These are phyloP conservation scores for Melocanna baccifera DNA, from an alignment of 176 grass and related monocot genomes.

Conservation along the genomic window DNA sequence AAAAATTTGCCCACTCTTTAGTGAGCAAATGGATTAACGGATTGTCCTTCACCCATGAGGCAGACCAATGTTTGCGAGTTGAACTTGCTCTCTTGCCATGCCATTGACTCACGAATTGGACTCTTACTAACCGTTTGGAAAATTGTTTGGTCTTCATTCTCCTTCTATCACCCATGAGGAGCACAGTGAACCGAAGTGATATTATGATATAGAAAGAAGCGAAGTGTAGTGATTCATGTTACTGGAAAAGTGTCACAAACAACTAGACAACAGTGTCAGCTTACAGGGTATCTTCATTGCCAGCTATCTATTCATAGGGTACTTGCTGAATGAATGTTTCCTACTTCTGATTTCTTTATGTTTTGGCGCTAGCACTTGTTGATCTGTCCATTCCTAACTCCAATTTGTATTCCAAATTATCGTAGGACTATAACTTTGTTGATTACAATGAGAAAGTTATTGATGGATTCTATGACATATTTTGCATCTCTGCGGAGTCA, in stretches of 20 bases:
- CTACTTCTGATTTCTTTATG: constrained; percentile 5
- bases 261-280: not conserved
- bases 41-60: not conserved
- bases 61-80: not conserved
- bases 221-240: not conserved
- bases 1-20: not conserved
- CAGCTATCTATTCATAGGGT: constrained; percentile 2
- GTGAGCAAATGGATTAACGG: not conserved
- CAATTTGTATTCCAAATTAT: constrained; percentile 20
- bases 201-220: constrained; percentile 13
- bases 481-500: constrained; percentile 40
- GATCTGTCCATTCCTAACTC: constrained; percentile 10
- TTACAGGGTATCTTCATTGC: constrained; percentile 8
- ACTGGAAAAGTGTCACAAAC: not conserved
- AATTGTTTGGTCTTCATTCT: not conserved
- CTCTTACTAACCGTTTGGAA: not conserved
- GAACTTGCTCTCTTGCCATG: not conserved
- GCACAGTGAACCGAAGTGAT: not conserved
- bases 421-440: constrained; percentile 80
- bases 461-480: constrained; percentile 94
- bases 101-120: not conserved
- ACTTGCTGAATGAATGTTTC: not conserved
- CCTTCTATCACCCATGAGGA: not conserved
- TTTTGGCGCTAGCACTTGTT: not conserved
- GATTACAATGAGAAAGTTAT: constrained; percentile 88